Evolutionary conservation across 495 filamentous ascomycete species (phyloP), one percentile per base, ranked within the genome.

Genomic region (Penicillium cinerascens): DNA sequence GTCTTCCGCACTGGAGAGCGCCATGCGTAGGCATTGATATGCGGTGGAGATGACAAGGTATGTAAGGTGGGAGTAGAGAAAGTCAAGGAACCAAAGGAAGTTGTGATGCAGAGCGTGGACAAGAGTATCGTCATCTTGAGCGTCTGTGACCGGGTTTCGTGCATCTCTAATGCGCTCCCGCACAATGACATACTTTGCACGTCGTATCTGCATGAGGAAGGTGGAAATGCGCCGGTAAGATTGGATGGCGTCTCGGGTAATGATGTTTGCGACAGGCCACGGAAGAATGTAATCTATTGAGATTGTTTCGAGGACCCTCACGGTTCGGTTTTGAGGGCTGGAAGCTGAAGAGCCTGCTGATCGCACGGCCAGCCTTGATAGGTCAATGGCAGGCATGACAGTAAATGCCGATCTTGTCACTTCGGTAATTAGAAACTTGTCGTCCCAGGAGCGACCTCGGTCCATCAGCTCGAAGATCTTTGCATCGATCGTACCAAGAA

Each of bases 261-360:
- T 76, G 20, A 97, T 81, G 43, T 96, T 93, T 29, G 85, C 86
- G n/a, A 95, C 76, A 0, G 91, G 84, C 92, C 92, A 96, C 7
- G 87, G 82, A 3, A 97, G 75, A 42, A 78, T 67, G 54, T 86
- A 88, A 3, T 71, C 72, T 10, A 89, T 72, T 6, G 72, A 76
- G 5, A 89, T 72, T n/a, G 65, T 68, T 9, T 79, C 70, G 7
- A 91, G 74, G 16, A 77, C 71, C 18, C 66, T 77, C 22, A 85
- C 71, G 6, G 74, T 74, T 45, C 72, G 56, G 39, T 44, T 47
- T 29, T 54, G 38, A 40, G 37, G 33, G 20, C 65, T 35, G 15
- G 39, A 27, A 6, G 33, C 38, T 17, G 55, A 37, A 44, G 55
- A 57, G 39, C 51, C 56, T 26, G 50, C 47, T 4, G 75, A 68